Percentiles rank a stretch among this genome's conserved stretches.
phyloP scores from a whole-genome alignment of 1,284 basidiomycete species.

The Malassezia japonica region DNA sequence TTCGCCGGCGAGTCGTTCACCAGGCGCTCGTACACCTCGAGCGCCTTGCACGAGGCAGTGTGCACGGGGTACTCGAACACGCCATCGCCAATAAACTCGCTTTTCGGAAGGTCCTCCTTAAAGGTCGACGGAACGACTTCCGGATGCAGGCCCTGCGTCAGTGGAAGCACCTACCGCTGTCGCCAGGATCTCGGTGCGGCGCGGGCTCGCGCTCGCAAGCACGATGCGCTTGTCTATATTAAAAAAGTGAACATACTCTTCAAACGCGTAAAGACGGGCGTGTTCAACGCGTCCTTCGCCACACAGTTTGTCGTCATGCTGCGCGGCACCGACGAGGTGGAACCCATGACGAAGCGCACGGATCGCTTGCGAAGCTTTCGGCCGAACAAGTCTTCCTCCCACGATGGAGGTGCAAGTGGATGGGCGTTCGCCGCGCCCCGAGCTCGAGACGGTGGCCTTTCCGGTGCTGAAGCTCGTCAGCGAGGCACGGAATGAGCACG shows the following conservation, averaged over 20 bases:
- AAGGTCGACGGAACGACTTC: constrained; percentile 84
- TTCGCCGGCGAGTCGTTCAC: constrained; percentile 61
- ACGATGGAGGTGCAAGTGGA: constrained; percentile 13
- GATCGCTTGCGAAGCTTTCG: constrained; percentile 1
- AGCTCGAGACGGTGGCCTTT: constrained; percentile 22
- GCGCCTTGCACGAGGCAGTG: constrained; percentile 73
- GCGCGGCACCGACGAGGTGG: neutral
- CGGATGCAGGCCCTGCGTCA: constrained; percentile 64
- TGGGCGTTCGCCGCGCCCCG: neutral
- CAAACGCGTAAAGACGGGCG: constrained; percentile 37
- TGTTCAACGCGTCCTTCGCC: constrained; percentile 26
- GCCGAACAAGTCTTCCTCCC: constrained; percentile 7
- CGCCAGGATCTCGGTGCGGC: constrained; percentile 38
- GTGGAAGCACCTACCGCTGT: constrained; percentile 24
- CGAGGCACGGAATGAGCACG: constrained; percentile 80
- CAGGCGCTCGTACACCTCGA: constrained; percentile 39
- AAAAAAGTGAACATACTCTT: constrained; percentile 3
- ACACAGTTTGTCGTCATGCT: constrained; percentile 20
- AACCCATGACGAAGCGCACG: constrained; percentile 8
- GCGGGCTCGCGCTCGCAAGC: constrained; percentile 35
- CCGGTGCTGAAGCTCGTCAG: constrained; percentile 71
- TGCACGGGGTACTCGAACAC: constrained; percentile 81
- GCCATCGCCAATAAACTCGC: constrained; percentile 61
- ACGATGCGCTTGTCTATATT: constrained; percentile 34
- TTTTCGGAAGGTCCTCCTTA: constrained; percentile 65